Evolutionary conservation across 1,284 basidiomycete species (phyloP), one percentile per base, ranked within the genome.

Genomic region (Irpex lacteus): DNA sequence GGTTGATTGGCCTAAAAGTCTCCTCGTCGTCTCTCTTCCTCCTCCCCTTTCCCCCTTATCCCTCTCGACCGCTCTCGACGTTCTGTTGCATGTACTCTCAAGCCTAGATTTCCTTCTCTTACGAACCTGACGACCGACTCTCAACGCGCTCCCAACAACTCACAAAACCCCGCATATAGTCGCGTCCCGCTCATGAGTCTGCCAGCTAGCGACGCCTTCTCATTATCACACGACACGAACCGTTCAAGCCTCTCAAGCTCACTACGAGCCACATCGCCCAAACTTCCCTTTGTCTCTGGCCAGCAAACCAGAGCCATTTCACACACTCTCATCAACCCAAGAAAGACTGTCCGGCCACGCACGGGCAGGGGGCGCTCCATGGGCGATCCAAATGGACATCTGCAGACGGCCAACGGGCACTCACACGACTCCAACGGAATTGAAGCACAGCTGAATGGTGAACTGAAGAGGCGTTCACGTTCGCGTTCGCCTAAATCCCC

Each of bases 181-280:
- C 54, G 13, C 21, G 32, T 7, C 5, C 32, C 34, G 32, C 44
- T 62, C 37, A 83, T 83, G 82, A 75, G 77, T 3, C 72, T 82
- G 58, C 82, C 83, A 64, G 80, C 82, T 63, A 82, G 80, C 74
- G 83, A 84, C 77, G 82, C 80, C 13, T 83, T 84, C 61, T 80
- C 81, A 21, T 78, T 84, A 61, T 67, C 74, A 49, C 81, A 83
- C 76, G 77, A 81, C 70, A 70, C 71, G 26, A 73, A 75, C 56
- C 78, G 78, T 61, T 74, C 75, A 58, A 63, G 71, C 9, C 72
- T 60, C 64, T 70, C 74, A 64, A 66, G 77, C 66, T 72, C 73
- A 67, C 60, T 77, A 68, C 79, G 79, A 62, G 77, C 81, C 11
- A 77, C 82, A 2, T 81, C 81, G 6, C 76, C 82, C 3, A 84